Conservation (phyloP, 139 green algal genomes). For the Micromonas commoda region DNA sequence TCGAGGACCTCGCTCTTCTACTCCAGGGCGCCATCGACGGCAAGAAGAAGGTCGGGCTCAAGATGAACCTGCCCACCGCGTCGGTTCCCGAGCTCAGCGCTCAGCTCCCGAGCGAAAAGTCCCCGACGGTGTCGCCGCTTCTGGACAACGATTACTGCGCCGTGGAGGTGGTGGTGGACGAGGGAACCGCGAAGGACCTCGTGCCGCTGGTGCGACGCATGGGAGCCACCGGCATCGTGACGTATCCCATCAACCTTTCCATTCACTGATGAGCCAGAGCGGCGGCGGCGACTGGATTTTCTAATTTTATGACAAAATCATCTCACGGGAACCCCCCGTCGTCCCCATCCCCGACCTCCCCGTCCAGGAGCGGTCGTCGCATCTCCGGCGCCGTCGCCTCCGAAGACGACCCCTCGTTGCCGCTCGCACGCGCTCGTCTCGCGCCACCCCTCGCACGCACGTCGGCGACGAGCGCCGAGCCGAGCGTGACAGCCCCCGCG, state of each 20-base stretch:
- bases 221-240: conserved; percentile 39
- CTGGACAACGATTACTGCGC: conserved; percentile 29
- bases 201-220: conserved; percentile 29
- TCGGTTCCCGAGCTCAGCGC: conserved; percentile 26
- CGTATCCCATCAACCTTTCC: conserved; percentile 31
- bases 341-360: no score
- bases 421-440: no score
- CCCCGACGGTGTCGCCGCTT: conserved; percentile 34
- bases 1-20: conserved; percentile 41
- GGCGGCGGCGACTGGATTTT: no score
- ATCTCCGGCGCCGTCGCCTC: no score
- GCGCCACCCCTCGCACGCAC: no score
- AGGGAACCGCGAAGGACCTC: conserved; percentile 28
- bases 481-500: no score
- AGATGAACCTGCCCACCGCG: conserved; percentile 37
- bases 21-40: conserved; percentile 37
- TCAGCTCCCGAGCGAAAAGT: conserved; percentile 35
- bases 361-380: no score
- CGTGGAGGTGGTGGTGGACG: conserved; percentile 41
- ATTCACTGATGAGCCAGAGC: conserved; percentile 19
- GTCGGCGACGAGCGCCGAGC: no score
- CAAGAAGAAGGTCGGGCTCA: conserved; percentile 36
- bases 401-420: no score
- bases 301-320: no score
- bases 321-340: no score